Evolutionary conservation across 208 protist genomes (phyloP).

Genomic region (Wallacemonas sp.): DNA sequence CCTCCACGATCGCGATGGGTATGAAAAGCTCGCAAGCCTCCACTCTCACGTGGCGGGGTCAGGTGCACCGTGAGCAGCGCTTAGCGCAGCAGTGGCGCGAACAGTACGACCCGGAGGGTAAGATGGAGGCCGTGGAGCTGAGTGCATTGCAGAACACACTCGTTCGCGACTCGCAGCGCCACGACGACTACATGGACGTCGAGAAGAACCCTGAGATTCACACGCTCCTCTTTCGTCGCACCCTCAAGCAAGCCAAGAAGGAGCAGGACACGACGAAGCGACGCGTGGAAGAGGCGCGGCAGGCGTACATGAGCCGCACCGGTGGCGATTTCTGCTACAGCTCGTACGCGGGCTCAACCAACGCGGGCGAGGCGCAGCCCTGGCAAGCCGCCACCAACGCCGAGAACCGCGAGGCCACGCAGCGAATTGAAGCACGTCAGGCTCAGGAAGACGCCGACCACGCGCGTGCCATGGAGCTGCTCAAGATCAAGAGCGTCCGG

Average conservation of each 20-base stretch:
- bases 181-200: constrained; percentile 28
- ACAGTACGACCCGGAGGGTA: constrained; percentile 30
- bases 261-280: not conserved
- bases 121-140: constrained; percentile 5
- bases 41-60: constrained; percentile 46
- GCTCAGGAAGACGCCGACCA: not conserved
- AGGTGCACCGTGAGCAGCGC: constrained; percentile 48
- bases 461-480: not conserved
- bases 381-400: not conserved
- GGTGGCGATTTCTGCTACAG: constrained; percentile 2
- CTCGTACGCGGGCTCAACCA: not conserved
- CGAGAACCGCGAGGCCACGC: not conserved
- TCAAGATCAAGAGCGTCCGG: constrained; percentile 1
- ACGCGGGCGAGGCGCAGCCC: not conserved
- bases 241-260: constrained; percentile 6
- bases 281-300: not conserved
- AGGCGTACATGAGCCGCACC: not conserved
- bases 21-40: constrained; percentile 57
- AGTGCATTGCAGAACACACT: constrained; percentile 44
- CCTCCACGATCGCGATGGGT: constrained; percentile 69
- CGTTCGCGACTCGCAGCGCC: constrained; percentile 25
- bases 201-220: constrained; percentile 50
- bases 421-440: not conserved
- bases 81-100: constrained; percentile 33
- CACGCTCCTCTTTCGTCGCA: constrained; percentile 29